Evolutionary conservation across 106 monocot species (phyloP), one percentile per base, ranked within the genome.

Genomic region (Apostasia ramifera): DNA sequence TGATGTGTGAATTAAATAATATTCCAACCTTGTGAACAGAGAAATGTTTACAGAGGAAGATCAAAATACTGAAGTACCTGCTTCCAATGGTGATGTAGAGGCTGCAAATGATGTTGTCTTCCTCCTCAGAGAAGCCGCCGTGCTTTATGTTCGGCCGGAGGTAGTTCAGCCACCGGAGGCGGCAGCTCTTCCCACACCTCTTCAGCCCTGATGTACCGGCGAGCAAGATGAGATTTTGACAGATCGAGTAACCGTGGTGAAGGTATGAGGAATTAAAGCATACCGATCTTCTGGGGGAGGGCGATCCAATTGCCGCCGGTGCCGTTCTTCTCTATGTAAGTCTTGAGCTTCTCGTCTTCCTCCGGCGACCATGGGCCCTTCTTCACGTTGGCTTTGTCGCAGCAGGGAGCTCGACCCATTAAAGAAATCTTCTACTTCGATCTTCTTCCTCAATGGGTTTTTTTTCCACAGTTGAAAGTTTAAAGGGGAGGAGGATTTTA

Each of bases 291-390:
- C 50, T 87, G 94, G 5, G 94, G 95, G 26, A 95, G 86, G 47
- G 95, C 86, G 43, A 95, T 95, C 95, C 95, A 95, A 80, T 95
- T 95, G 61, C 95, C 95, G 8, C 95, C 95, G 71, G 95, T 95
- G 81, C 95, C 95, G 66, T 95, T 53, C 72, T 84, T 69, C 46
- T 94, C 90, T 47, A 94, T 94, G 79, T 87, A 90, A 69, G 90
- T 76, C 77, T 82, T 94, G 80, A 94, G 94, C 82, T 79, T 87
- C 13, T 74, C 72, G 54, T 94, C 94, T 67, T 94, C 94, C 69
- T 94, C 94, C 1, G 90, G 90, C 1, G 94, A 94, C 94, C 94
- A 94, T 4, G 94, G 94, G 0, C 94, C 95, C 67, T 78, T 91
- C 88, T 95, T 95, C 58, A 95, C 95, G 78, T 80, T 95, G 63